These are phyloP conservation scores for Psilocybe subaeruginosa DNA, from an alignment of 768 basidiomycete genomes.

Conservation along the genomic window DNA sequence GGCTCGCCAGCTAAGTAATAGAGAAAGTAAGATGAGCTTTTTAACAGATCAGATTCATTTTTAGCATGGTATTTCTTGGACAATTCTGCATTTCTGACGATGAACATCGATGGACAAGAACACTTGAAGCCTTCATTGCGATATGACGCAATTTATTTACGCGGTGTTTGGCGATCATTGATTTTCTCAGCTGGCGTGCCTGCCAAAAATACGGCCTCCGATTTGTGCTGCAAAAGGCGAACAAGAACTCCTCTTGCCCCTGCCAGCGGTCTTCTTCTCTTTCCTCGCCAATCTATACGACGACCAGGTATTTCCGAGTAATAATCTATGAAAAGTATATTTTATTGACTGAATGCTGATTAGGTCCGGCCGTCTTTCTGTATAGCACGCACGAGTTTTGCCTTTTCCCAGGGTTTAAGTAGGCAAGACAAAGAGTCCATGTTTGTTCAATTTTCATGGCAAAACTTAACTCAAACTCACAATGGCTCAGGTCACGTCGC, in stretches of 20 bases:
- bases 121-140: too few relatives aligned
- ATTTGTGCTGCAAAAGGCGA: neutral
- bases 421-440: neutral
- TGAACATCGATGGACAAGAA: too few relatives aligned
- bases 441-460: neutral
- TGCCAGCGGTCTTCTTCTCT: conserved; percentile 1
- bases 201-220: neutral
- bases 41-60: too few relatives aligned
- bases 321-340: neutral
- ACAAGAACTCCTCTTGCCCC: neutral
- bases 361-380: neutral
- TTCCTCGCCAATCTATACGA: neutral
- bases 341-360: neutral
- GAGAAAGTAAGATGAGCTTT: too few relatives aligned
- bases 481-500: neutral
- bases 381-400: neutral
- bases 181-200: neutral
- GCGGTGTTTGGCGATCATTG: conserved; percentile 1
- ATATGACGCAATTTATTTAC: conserved; percentile 4
- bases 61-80: too few relatives aligned
- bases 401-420: neutral
- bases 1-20: too few relatives aligned
- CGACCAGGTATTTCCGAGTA: neutral
- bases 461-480: neutral
- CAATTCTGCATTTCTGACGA: too few relatives aligned